Percentiles rank a stretch among this genome's conserved stretches.
These are phyloP conservation scores for Usnea hakonensis DNA, from an alignment of 495 filamentous ascomycete species.

Conservation along the genomic window DNA sequence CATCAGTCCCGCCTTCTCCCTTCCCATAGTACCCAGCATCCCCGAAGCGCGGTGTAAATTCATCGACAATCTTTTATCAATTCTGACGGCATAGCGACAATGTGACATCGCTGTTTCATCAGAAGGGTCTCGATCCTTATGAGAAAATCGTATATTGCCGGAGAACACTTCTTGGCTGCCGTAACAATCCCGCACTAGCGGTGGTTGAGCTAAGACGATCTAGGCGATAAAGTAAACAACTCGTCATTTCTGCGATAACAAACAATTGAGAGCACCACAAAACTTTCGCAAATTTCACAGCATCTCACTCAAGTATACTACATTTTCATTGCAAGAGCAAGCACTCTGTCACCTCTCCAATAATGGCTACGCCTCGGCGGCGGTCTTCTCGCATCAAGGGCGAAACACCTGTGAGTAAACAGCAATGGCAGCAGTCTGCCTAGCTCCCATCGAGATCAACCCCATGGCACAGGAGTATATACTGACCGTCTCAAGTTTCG, in stretches of 20 bases:
- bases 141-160: no score
- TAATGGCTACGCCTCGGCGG: slow-evolving; percentile 18
- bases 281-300: neutral
- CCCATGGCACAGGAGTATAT: neutral
- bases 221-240: slow-evolving; percentile 5
- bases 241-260: slow-evolving; percentile 1
- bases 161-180: neutral
- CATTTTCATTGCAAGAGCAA: no score
- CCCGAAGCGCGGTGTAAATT: slow-evolving; percentile 47
- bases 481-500: slow-evolving; percentile 1
- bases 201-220: neutral
- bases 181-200: neutral
- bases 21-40: neutral
- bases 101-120: no score
- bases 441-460: neutral
- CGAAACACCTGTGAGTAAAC: slow-evolving; percentile 12
- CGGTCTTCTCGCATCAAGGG: slow-evolving; percentile 18
- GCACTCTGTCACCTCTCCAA: neutral
- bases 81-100: no score
- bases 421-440: neutral
- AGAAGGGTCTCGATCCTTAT: no score
- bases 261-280: neutral
- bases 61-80: slow-evolving; percentile 50
- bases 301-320: neutral
- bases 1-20: slow-evolving; percentile 33